Evolutionary conservation across 306 rosid species (phyloP), one percentile per base, ranked within the genome.

Genomic region (Trifolium fragiferum): DNA sequence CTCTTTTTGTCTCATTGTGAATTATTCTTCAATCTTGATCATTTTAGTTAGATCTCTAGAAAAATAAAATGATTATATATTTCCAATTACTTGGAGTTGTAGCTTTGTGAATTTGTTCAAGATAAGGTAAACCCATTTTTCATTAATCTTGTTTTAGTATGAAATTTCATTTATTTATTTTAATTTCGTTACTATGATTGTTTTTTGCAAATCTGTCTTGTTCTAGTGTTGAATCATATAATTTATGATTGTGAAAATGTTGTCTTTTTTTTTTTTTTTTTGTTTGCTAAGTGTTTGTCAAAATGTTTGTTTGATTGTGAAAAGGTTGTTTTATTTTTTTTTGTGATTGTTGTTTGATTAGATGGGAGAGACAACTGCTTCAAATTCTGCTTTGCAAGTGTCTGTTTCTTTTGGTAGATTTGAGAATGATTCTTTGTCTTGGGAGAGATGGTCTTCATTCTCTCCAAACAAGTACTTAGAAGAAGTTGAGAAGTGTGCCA

Each of bases 401-500:
- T 94, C 98, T 20, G 89, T 94, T 77, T 94, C 98, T 1, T 94
- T 94, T 70, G 98, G 98, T 41, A 84, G 93, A 77, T 94, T 94
- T 76, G 97, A 90, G 90, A 91, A 85, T 67, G 97, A 91, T 81
- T 83, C 96, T 6, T 80, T 94, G 70, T 90, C 97, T 40, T 94
- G 97, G 98, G 98, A 94, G 89, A 94, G 88, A 86, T 94, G 96
- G 96, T 94, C 98, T 5, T 68, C 98, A 44, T 94, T 94, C 60
- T 94, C 97, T 19, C 95, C 95, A 0, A 94, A 94, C 20, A 94
- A 88, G 90, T 94, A 94, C 78, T 81, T 94, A 80, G 98, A 94
- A 75, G 98, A 94, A 83, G 98, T 94, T 68, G 98, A 86, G 84
- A 94, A 94, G 82, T 94, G 89, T 63, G 96, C 98, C 12, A 91